phyloP scores from a whole-genome alignment of 345 rosid genomes.

The Citrus australasica region DNA sequence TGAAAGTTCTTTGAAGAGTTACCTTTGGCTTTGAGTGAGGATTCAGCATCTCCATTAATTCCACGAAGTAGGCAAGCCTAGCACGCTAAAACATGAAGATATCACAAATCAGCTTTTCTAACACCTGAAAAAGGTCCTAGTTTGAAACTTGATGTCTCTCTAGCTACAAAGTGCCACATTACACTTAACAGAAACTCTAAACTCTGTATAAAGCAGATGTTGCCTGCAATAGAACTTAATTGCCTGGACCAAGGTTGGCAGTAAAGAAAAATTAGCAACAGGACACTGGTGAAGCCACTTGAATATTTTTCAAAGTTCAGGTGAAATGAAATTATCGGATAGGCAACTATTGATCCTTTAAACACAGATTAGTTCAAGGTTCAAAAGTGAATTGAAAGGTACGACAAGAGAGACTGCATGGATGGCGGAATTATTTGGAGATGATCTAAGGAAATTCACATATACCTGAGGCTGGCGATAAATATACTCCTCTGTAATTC shows the following conservation, averaged over 20 bases:
- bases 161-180: background rate
- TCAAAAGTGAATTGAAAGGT: background rate
- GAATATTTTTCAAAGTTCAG: background rate
- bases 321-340: background rate
- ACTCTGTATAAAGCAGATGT: background rate
- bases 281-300: background rate
- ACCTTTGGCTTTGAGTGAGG: constrained; percentile 82
- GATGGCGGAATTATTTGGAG: background rate
- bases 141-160: background rate
- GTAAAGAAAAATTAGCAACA: background rate
- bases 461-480: constrained; percentile 73
- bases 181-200: background rate
- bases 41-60: constrained; percentile 91
- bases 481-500: constrained; percentile 86
- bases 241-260: background rate
- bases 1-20: background rate
- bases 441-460: background rate
- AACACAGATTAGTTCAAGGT: background rate
- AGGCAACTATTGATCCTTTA: background rate
- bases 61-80: constrained; percentile 80
- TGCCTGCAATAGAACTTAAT: background rate
- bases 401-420: background rate
- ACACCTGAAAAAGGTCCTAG: background rate
- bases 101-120: constrained; percentile 18
- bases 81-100: constrained; percentile 45